phyloP scores from a whole-genome alignment of 1,284 basidiomycete species.

The Sanghuangporus weigelae region DNA sequence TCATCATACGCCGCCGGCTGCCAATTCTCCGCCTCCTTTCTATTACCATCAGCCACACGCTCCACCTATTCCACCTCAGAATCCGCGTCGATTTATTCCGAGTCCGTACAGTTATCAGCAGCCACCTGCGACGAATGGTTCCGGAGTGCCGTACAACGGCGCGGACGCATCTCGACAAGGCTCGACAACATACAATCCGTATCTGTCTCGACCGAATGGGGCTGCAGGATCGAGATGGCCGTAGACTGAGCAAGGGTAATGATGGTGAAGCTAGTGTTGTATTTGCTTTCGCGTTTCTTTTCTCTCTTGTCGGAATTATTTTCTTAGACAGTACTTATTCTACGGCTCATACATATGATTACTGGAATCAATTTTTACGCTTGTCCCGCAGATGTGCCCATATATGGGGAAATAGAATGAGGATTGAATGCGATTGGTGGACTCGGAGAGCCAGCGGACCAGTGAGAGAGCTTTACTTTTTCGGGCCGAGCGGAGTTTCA shows the following conservation, averaged over 20 bases:
- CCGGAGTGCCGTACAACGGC: neutral
- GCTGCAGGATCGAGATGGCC: conserved; percentile 11
- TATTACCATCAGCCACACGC: neutral
- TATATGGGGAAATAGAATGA: neutral
- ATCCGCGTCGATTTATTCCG: neutral
- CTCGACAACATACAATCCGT: neutral
- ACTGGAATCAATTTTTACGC: neutral
- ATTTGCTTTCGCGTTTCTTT: neutral
- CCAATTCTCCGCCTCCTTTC: conserved; percentile 1
- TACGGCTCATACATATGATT: conserved; percentile 1
- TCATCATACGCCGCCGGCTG: neutral
- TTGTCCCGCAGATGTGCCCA: neutral
- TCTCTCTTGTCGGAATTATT: neutral
- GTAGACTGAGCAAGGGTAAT: neutral
- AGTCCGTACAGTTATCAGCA: neutral
- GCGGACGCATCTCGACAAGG: neutral
- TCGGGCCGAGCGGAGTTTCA: conserved; percentile 34
- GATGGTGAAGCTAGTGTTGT: neutral
- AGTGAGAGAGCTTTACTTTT: neutral
- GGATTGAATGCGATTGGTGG: conserved; percentile 10
- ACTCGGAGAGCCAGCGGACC: neutral
- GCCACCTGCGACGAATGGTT: neutral
- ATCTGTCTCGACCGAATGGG: conserved; percentile 11
- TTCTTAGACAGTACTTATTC: neutral
- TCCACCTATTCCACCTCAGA: neutral